phyloP scores from a whole-genome alignment of 495 filamentous ascomycete genomes.

The Penicillium alfredii region DNA sequence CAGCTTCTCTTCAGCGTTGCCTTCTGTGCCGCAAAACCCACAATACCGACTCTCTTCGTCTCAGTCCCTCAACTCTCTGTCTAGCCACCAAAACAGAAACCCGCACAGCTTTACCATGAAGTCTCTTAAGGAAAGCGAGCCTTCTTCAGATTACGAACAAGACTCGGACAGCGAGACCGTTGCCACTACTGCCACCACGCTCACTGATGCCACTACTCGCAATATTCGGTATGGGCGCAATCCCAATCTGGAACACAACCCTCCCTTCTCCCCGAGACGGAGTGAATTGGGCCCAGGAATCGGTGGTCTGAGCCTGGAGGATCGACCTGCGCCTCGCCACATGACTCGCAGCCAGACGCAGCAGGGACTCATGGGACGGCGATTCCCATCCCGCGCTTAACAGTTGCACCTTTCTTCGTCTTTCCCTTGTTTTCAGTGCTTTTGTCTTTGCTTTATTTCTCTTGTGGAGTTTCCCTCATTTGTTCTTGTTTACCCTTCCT shows the following conservation, averaged over 20 bases:
- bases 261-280: conserved; percentile 28
- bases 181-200: conserved; percentile 30
- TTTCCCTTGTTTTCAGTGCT: not conserved
- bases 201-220: conserved; percentile 33
- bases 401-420: too few relatives aligned
- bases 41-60: conserved; percentile 20
- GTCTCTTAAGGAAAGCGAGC: conserved; percentile 29
- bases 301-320: conserved; percentile 38
- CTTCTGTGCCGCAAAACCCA: conserved; percentile 19
- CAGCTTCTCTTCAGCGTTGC: conserved; percentile 29
- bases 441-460: conserved; percentile 1
- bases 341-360: conserved; percentile 41
- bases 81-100: conserved; percentile 13
- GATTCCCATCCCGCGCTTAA: conserved; percentile 2
- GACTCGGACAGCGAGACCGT: conserved; percentile 42
- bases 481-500: conserved; percentile 3
- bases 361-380: conserved; percentile 13
- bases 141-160: conserved; percentile 32
- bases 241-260: conserved; percentile 8
- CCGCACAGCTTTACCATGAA: conserved; percentile 36
- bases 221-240: conserved; percentile 36
- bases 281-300: conserved; percentile 36
- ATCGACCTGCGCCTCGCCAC: conserved; percentile 29
- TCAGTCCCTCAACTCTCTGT: conserved; percentile 11
- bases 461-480: not conserved